Percentiles rank a stretch among this genome's conserved stretches.
phyloP scores from a whole-genome alignment of 2,329 filamentous ascomycete genomes.

The Xylariaceae sp. region DNA sequence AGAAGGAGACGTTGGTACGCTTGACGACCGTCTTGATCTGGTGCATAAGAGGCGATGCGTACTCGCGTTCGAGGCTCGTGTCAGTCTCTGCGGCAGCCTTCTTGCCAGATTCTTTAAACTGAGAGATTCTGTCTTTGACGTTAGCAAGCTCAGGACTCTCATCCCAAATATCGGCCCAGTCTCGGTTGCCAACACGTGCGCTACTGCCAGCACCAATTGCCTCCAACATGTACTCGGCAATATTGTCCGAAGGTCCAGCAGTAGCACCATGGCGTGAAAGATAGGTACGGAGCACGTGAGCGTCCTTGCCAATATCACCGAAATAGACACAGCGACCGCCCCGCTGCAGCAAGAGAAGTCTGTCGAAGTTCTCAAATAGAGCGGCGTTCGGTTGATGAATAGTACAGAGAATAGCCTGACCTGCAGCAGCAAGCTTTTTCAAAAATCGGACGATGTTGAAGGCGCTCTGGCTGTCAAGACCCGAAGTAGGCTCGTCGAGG shows the following conservation, averaged over 20 bases:
- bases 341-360: slow-evolving; percentile 76
- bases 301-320: slow-evolving; percentile 80
- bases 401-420: slow-evolving; percentile 87
- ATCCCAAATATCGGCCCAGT: slow-evolving; percentile 83
- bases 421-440: slow-evolving; percentile 77
- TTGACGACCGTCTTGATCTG: slow-evolving; percentile 78
- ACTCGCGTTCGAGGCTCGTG: slow-evolving; percentile 71
- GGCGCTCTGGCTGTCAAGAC: slow-evolving; percentile 73
- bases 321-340: slow-evolving; percentile 87
- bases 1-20: slow-evolving; percentile 79
- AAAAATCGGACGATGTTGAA: slow-evolving; percentile 81
- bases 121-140: slow-evolving; percentile 69
- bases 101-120: slow-evolving; percentile 67
- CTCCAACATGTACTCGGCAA: slow-evolving; percentile 84
- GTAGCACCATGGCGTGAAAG: slow-evolving; percentile 66
- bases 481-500: slow-evolving; percentile 79
- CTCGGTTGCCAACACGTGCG: slow-evolving; percentile 72
- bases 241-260: slow-evolving; percentile 60
- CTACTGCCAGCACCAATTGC: slow-evolving; percentile 78
- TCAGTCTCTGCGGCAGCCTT: slow-evolving; percentile 49
- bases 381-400: slow-evolving; percentile 90
- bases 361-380: slow-evolving; percentile 87
- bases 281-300: slow-evolving; percentile 70
- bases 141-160: slow-evolving; percentile 73
- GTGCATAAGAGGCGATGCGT: slow-evolving; percentile 78